Percentiles rank a stretch among this genome's conserved stretches.
Evolutionary conservation across 306 rosid species (phyloP).

Genomic region (Cucurbita pepo): DNA sequence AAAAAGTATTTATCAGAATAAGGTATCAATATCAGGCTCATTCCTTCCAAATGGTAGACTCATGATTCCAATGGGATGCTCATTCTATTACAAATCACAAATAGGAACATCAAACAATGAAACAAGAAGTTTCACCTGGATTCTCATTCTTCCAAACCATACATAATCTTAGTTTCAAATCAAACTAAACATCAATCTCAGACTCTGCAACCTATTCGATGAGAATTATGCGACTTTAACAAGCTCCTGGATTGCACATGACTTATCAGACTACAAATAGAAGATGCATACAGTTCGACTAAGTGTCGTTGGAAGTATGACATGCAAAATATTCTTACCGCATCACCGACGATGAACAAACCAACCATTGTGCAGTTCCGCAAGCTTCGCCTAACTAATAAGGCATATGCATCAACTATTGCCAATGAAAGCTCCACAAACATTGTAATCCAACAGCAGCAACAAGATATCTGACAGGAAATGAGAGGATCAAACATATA

Average conservation of each 20-base stretch:
- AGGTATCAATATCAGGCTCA: neutral
- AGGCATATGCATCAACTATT: constrained; percentile 25
- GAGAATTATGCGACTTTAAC: neutral
- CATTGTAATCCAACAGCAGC: constrained; percentile 35
- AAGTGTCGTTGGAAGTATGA: neutral
- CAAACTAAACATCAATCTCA: neutral
- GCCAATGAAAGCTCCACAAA: constrained; percentile 30
- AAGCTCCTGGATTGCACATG: neutral
- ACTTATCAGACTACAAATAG: neutral
- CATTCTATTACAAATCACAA: neutral
- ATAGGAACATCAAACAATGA: neutral
- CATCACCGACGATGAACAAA: constrained; percentile 25
- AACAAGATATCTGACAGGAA: constrained; percentile 19
- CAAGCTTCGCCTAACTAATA: constrained; percentile 22
- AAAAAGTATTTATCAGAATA: neutral
- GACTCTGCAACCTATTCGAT: neutral
- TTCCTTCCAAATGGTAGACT: neutral
- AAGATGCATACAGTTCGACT: neutral
- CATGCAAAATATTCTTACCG: constrained; percentile 12
- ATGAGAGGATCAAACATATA: neutral
- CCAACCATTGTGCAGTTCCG: constrained; percentile 12
- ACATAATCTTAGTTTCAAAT: neutral
- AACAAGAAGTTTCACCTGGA: neutral
- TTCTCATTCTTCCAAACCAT: neutral
- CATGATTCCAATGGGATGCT: neutral